Base-by-base conservation (phyloP, 2,329 filamentous ascomycete species). In the Sclerotinia minor region DNA sequence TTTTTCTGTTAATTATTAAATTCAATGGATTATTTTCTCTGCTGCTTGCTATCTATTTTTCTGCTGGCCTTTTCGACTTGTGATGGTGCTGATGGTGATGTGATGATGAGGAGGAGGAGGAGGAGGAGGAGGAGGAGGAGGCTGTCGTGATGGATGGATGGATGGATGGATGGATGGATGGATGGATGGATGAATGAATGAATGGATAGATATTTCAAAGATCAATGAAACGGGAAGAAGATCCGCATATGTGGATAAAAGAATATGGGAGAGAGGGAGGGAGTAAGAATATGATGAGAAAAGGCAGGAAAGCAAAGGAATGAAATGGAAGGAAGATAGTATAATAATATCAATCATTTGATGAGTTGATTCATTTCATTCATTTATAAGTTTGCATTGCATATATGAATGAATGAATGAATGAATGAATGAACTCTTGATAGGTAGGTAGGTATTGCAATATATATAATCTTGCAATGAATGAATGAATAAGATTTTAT, bases 1-100 rank as follows among this genome's bases (percentile, higher is more conserved):
- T 47, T 47, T 47, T 44, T 21, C 52, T 61, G 29, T 26, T 49
- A 83, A 58, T 41, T 45, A 68, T 49, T 24, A 45, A 65, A 65
- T n/a, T n/a, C 52, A 65, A 53, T 54, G 35, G 50, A 53, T 45
- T 45, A 21, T 57, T 54, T 64, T 24, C 29, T 55, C 41, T 65
- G 35, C 54, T 29, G 35, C 11, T n/a, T n/a, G n/a, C n/a, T n/a
- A n/a, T n/a, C n/a, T n/a, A n/a, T n/a, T 29, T 59, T 60, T 52
- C 17, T 26, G 24, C 35, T 58, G 29, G 26, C 6, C 19, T 21
- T 60, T 55, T 21, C 29, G 2, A 5, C 29, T 29, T 32, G 15
- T 49, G 24, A 38, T 38, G 32, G 3, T 32, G 32, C 6, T 32
- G 32, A 1, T 35, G 35, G 1, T 35, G 49, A 9, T 49, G 24